Evolutionary conservation across 73 alveolate species (phyloP), one percentile per base, ranked within the genome.

Genomic region (Effrenium voratum): DNA sequence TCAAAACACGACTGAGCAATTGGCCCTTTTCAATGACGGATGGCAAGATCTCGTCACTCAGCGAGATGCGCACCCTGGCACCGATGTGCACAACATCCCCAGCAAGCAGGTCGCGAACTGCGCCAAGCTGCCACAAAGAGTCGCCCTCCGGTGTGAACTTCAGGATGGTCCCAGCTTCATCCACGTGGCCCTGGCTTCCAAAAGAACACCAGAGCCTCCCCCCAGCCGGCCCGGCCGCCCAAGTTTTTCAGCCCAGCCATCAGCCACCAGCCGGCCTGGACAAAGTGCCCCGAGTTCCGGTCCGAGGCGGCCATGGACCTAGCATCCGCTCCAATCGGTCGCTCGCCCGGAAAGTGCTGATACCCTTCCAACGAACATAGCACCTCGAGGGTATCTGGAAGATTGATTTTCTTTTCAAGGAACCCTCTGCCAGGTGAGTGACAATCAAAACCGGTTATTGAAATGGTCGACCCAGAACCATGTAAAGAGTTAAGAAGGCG

Each of bases 281-380:
- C 98, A n/a, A 91, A 68, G 59, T 91, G 98, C n/a, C 98, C 98
- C 28, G 91, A 70, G 45, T 91, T 91, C 36, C 98, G 55, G 60
- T 91, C 98, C 32, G 79, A 70, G 26, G 90, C 98, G 0, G 98
- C 98, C 98, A 91, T 91, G 59, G 98, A 91, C 90, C 95, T 87
- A 38, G 47, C 22, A 6, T 32, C 72, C 16, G 0, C 22, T 44
- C 72, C 70, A 1, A 47, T 59, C 19, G 32, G 1, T 57, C 87
- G 26, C 40, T 13, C n/a, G n/a, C n/a, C n/a, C n/a, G n/a, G n/a
- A n/a, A n/a, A n/a, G n/a, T n/a, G n/a, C n/a, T n/a, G n/a, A n/a
- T n/a, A n/a, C n/a, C n/a, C n/a, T n/a, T n/a, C n/a, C n/a, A n/a
- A n/a, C n/a, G n/a, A n/a, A n/a, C n/a, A n/a, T n/a, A n/a, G n/a